Base-by-base conservation (phyloP, 139 green algal genomes). In the Gonium pectorale region DNA sequence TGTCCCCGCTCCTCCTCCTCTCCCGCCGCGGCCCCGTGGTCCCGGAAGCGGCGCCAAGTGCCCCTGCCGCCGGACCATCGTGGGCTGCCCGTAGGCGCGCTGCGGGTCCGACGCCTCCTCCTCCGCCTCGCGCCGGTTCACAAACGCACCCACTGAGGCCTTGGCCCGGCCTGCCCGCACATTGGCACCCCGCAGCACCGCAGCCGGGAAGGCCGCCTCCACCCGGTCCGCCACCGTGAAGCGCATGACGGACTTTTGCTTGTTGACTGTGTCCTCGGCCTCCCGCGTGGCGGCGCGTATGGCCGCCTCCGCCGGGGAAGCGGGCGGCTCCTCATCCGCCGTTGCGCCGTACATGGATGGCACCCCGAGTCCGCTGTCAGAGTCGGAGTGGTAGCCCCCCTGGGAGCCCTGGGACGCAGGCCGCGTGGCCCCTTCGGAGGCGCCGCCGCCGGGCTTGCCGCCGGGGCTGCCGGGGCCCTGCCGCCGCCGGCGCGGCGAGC, bases 21-120 rank as follows among this genome's bases (percentile, higher is more conserved):
- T n/a, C n/a, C n/a, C n/a, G n/a, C n/a, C n/a, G n/a, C n/a, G n/a
- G n/a, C n/a, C n/a, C n/a, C n/a, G n/a, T n/a, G 63, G 27, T 2
- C 51, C 44, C 21, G 67, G 33, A 1, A 89, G 41, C 4, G 79
- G 85, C 41, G 49, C 46, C 67, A 89, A 69, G n/a, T n/a, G n/a
- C n/a, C n/a, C n/a, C 35, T 86, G 43, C 43, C 56, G 46, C 2
- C 35, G 38, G 27, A 63, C 63, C 26, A 80, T 38, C 41, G n/a
- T 75, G 11, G 87, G 83, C 71, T 91, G 87, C 3, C 87, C 87
- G 38, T 88, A 91, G 11, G 87, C 87, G 1, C 85, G 63, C 0
- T 62, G 40, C 7, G 87, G 83, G 79, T 89, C 83, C 24, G 43
- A 9, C 31, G 43, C 54, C 73, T 90, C 86, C 9, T 54, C 80